Base-by-base conservation (phyloP, 1,284 basidiomycete species). In the Mixia osmundae region DNA sequence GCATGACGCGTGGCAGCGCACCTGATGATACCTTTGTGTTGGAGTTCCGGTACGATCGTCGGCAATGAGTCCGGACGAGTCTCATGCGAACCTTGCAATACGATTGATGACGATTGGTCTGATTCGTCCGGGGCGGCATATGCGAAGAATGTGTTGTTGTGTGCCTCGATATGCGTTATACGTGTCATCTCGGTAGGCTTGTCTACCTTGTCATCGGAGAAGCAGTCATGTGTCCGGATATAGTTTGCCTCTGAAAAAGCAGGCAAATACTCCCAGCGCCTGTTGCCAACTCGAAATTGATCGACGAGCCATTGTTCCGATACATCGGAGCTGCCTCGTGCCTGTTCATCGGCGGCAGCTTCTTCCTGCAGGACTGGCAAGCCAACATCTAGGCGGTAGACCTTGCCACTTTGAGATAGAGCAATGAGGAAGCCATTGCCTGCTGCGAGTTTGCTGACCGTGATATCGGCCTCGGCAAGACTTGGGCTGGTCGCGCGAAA, bases 1-100 rank as follows among this genome's bases (percentile, higher is more conserved):
- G 31, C 11, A 6, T 10, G 1, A n/a, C n/a, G 20, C 6, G 12
- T 2, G 14, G 25, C 11, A 19, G 10, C 9, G 25, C n/a, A 44
- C 46, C 46, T 44, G 30, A 51, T 51, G 1, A 51, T 48, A 8
- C 44, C 45, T 5, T 36, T 27, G 9, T 37, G 38, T 23, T 51
- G 49, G 25, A 51, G 40, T 29, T 43, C 45, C 1, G 43, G 41
- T 12, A 47, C 37, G 20, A 48, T 30, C 3, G 14, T 14, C 2
- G 49, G 48, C 14, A 20, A 24, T 2, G 19, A 26, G 1, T 39
- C 25, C 25, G 26, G 26, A 20, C 33, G 36, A 30, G 25, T 39
- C 37, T 24, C 40, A 24, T 18, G 16, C 15, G 30, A 21, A 8
- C 49, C 49, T 24, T 45, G 38, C 3, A 51, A 35, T 2, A 51